Conservation (phyloP, 768 basidiomycete species). For the Russula olivacea region DNA sequence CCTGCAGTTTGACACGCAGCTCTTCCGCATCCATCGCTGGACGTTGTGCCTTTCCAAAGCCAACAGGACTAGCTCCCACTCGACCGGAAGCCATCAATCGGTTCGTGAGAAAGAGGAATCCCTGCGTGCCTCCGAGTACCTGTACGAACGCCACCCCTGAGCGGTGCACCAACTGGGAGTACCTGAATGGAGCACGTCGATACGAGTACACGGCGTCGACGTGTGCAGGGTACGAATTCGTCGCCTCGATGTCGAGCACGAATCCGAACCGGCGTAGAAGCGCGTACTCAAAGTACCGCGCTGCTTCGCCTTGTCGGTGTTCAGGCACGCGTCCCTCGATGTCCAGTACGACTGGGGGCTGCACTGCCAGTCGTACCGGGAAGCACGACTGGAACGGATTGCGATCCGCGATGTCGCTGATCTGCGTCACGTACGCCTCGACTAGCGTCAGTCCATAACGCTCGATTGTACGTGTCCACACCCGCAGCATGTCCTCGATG, state of each 20-base stretch:
- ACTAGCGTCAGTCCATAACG: conserved; percentile 87
- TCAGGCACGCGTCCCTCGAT: conserved; percentile 63
- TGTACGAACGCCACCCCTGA: conserved; percentile 89
- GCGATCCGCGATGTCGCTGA: conserved; percentile 75
- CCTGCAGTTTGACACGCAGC: conserved; percentile 32
- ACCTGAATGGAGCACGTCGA: conserved; percentile 65
- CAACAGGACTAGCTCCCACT: conserved; percentile 38
- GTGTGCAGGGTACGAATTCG: conserved; percentile 66
- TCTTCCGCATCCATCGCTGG: conserved; percentile 32
- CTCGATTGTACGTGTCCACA: conserved; percentile 79
- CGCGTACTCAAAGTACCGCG: conserved; percentile 76
- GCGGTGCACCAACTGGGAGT: conserved; percentile 90
- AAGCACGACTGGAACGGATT: conserved; percentile 92
- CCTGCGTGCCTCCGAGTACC: conserved; percentile 69
- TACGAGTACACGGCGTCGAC: conserved; percentile 89
- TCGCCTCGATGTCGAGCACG: conserved; percentile 78
- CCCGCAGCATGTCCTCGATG: conserved; percentile 81
- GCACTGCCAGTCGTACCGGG: conserved; percentile 69
- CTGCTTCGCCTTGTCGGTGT: conserved; percentile 45
- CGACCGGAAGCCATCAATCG: conserved; percentile 70
- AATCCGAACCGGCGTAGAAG: conserved; percentile 74
- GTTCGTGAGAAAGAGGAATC: conserved; percentile 88
- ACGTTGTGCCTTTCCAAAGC: conserved; percentile 24
- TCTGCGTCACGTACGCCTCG: conserved; percentile 89
- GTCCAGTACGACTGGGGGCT: conserved; percentile 66